These are phyloP conservation scores for Penicillium herquei DNA, from an alignment of 495 filamentous ascomycete genomes.

Conservation along the genomic window DNA sequence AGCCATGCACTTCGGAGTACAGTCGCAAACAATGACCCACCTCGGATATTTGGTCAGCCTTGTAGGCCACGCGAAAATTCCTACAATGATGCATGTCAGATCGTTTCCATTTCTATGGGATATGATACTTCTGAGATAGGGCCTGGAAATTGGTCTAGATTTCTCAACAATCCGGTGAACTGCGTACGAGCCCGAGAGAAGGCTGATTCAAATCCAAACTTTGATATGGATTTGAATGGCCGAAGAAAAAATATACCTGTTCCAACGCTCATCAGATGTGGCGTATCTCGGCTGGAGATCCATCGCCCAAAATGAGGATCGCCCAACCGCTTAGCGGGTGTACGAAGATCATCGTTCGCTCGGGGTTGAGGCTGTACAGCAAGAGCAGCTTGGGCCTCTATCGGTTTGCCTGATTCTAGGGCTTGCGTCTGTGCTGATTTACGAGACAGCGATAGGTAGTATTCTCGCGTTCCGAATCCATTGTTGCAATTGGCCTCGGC, in stretches of 20 bases:
- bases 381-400: conserved; percentile 5
- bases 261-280: not conserved
- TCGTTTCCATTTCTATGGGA: conserved; percentile 7
- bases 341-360: conserved; percentile 3
- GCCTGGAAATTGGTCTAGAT: conserved; percentile 8
- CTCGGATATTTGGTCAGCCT: no score
- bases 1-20: no score
- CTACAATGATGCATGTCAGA: conserved; percentile 12
- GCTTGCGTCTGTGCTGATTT: conserved; percentile 9
- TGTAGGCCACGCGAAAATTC: not conserved
- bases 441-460: conserved; percentile 7
- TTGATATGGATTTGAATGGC: no score
- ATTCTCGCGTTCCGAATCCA: conserved; percentile 5
- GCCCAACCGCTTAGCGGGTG: not conserved
- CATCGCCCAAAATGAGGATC: conserved; percentile 7
- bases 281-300: not conserved
- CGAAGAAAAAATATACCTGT: no score
- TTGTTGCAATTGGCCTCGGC: conserved; percentile 6
- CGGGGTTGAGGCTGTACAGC: conserved; percentile 12
- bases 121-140: conserved; percentile 1
- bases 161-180: not conserved
- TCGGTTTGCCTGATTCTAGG: conserved; percentile 6
- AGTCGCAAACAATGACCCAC: no score
- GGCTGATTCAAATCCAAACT: no score
- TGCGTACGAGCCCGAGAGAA: no score